A percentile compares a stretch with the other conserved stretches of the same genome.
Conservation (phyloP, 768 basidiomycete genomes). For the Phylloporus sp. region DNA sequence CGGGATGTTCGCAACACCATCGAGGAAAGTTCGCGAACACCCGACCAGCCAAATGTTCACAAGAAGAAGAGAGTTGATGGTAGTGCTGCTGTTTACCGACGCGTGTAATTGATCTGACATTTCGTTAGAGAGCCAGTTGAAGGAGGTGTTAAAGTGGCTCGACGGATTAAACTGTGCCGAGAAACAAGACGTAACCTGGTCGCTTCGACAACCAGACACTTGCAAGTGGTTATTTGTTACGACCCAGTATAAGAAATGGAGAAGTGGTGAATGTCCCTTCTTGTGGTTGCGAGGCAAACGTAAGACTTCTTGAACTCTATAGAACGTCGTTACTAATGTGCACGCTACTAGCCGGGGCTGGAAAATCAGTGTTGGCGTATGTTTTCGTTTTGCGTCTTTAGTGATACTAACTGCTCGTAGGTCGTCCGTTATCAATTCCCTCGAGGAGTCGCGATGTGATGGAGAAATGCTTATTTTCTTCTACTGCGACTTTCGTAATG, state of each 20-base stretch:
- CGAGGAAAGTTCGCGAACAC: no score
- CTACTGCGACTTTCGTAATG: not conserved
- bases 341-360: not conserved
- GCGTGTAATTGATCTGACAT: not conserved
- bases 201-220: not conserved
- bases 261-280: not conserved
- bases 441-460: not conserved
- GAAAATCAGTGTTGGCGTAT: not conserved
- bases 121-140: not conserved
- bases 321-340: not conserved
- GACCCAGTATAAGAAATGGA: not conserved
- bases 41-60: not conserved
- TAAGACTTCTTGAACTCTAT: not conserved
- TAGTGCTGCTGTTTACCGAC: not conserved
- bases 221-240: not conserved
- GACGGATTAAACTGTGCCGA: not conserved
- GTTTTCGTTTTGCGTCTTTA: not conserved
- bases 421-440: not conserved
- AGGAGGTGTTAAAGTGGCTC: not conserved
- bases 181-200: not conserved
- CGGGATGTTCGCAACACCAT: no score
- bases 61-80: not conserved
- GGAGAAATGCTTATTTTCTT: not conserved
- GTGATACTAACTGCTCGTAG: not conserved
- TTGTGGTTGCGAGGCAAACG: not conserved